Conservation (phyloP, 2,329 filamentous ascomycete species). For the Microdochium nivale region DNA sequence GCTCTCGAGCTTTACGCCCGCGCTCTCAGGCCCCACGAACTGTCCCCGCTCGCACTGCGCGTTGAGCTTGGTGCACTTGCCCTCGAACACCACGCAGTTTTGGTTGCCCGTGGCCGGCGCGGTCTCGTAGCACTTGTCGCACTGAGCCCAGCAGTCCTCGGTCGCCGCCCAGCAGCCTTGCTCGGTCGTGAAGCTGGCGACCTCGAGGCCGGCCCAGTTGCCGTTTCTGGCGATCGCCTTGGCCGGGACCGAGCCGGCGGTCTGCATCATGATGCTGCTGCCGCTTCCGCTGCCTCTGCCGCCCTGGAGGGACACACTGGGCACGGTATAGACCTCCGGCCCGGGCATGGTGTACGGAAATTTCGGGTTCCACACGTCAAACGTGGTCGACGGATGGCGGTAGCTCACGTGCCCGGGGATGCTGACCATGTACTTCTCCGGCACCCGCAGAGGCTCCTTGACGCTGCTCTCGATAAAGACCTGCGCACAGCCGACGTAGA, state of each 20-base stretch:
- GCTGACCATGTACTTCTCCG: constrained; percentile 40
- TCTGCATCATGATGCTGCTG: constrained; percentile 18
- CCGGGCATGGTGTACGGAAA: constrained; percentile 52
- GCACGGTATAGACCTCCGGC: constrained; percentile 41
- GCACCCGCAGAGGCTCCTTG: constrained; percentile 35
- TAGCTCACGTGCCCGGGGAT: constrained; percentile 59
- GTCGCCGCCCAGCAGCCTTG: constrained; percentile 51
- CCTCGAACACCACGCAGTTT: constrained; percentile 54
- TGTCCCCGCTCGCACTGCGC: constrained; percentile 29
- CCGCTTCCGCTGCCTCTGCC: background rate
- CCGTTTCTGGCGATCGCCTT: constrained; percentile 56
- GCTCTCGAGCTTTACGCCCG: constrained; percentile 25
- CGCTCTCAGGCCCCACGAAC: constrained; percentile 38
- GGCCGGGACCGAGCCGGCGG: constrained; percentile 41
- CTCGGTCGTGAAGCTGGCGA: constrained; percentile 46
- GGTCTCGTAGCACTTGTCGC: constrained; percentile 46
- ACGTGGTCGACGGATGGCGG: constrained; percentile 46
- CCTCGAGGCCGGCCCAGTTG: constrained; percentile 63
- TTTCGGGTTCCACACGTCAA: constrained; percentile 53
- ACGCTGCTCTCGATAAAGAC: constrained; percentile 48
- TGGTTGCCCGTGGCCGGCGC: constrained; percentile 49
- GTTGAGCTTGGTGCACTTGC: constrained; percentile 47
- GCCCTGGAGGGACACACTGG: constrained; percentile 1
- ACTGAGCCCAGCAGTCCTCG: constrained; percentile 50
- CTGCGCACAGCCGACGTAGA: constrained; percentile 66